Percentiles rank a stretch among this genome's conserved stretches.
Evolutionary conservation across 805 yeast genomes (phyloP).

Genomic region (Candida broadrunensis): DNA sequence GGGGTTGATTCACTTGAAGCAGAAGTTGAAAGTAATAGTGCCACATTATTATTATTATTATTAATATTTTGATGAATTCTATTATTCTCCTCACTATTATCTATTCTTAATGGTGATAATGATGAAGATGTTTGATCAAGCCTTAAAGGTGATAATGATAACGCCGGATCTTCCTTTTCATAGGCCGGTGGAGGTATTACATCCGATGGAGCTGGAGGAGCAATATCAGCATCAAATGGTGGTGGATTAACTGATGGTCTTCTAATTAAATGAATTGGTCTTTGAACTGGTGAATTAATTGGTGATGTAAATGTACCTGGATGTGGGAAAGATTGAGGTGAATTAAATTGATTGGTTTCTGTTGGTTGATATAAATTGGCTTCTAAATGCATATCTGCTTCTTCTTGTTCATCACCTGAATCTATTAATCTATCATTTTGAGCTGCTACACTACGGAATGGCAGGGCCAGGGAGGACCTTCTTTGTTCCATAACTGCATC

Average conservation of each 20-base stretch:
- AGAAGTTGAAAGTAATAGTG: neutral
- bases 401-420: slow-evolving; percentile 20
- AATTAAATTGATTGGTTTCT: slow-evolving; percentile 39
- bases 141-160: slow-evolving; percentile 21
- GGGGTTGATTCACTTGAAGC: neutral
- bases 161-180: slow-evolving; percentile 16
- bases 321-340: slow-evolving; percentile 65
- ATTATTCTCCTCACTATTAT: neutral
- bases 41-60: neutral
- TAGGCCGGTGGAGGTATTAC: slow-evolving; percentile 30
- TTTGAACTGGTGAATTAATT: slow-evolving; percentile 28
- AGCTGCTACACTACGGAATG: slow-evolving; percentile 11
- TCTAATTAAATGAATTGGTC: slow-evolving; percentile 56
- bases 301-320: slow-evolving; percentile 41
- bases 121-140: slow-evolving; percentile 10
- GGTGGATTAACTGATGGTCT: slow-evolving; percentile 63
- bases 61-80: neutral
- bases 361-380: slow-evolving; percentile 56
- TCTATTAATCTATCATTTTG: slow-evolving; percentile 19
- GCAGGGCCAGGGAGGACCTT: slow-evolving; percentile 11
- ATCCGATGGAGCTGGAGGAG: slow-evolving; percentile 12
- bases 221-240: slow-evolving; percentile 42
- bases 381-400: slow-evolving; percentile 37
- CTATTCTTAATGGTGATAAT: neutral
- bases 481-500: neutral